Evolutionary conservation across 2,329 filamentous ascomycete species (phyloP), one percentile per base, ranked within the genome.

Genomic region (Penicillium sp.): DNA sequence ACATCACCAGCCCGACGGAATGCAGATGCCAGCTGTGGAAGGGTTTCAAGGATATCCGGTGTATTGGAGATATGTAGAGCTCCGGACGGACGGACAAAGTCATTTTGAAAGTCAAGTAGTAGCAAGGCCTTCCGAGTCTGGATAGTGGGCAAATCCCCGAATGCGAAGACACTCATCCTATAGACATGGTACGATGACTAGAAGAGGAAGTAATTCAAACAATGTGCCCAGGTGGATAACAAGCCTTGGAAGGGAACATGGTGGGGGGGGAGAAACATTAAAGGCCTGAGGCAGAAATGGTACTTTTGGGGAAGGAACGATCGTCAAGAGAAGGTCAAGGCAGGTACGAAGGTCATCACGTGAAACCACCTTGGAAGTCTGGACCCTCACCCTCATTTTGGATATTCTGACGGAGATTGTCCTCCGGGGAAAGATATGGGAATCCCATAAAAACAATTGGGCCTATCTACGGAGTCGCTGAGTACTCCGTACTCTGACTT

Each of bases 51-150:
- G 58, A 92, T 90, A 10, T 84, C 83, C 4, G 81, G 73, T 3
- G 86, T 84, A 41, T 84, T 80, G 35, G 77, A 77, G 48, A 92
- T 83, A 13, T 85, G 82, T 21, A 97, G 74, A 27, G 85, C 82
- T 52, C 89, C 88, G 48, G 84, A 80, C 1, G 83, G 75, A 7
- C 84, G 80, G 55, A 95, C 76, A 66, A 97, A 96, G 71, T 97
- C 93, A 65, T 95, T 91, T 68, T 97, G 94, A 35, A 96, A 83
- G 66, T 96, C 93, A 60, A 97, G 81, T 18, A 95, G 77, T 21
- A 97, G 78, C 41, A 99, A 80, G 1, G 90, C 93, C 74, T 85
- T 83, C 54, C 81, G 76, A 25, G 83, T 85, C 58, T 82, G 75
- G 56, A 86, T 78, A 51, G 75, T 75, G 16, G 82, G 81, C 50